Percentiles rank a stretch among this genome's conserved stretches.
Evolutionary conservation across 108 stramenopile species (phyloP).

Genomic region (Cyclostephanos invisitatus): DNA sequence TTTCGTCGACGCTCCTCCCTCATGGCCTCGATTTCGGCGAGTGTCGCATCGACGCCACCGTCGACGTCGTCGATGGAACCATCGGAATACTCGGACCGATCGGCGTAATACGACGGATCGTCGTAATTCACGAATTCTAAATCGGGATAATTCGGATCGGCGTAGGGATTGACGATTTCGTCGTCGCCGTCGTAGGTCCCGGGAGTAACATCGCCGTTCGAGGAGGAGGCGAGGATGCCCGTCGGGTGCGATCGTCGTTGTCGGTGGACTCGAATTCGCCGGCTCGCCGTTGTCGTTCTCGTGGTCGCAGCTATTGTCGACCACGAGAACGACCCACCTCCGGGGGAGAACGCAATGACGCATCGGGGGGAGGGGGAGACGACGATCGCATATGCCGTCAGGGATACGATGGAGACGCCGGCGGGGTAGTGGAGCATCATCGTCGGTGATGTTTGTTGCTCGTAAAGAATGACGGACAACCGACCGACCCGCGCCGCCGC

Average conservation of each 20-base stretch:
- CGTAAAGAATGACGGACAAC: too few relatives aligned
- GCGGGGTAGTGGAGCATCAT: neutral
- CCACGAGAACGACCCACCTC: neutral
- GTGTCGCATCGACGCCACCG: slow-evolving; percentile 31
- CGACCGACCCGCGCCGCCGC: too few relatives aligned
- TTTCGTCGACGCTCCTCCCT: slow-evolving; percentile 72
- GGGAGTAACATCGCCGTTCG: neutral
- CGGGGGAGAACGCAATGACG: neutral
- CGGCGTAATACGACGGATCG: slow-evolving; percentile 76
- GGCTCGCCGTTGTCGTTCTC: neutral
- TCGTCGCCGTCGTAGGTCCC: neutral
- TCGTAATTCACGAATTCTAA: slow-evolving; percentile 86
- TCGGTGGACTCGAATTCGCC: too few relatives aligned
- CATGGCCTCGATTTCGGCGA: slow-evolving; percentile 83
- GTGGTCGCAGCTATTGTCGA: neutral
- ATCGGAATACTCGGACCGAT: slow-evolving; percentile 64
- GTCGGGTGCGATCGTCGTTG: neutral
- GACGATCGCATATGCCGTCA: neutral
- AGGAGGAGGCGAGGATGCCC: neutral
- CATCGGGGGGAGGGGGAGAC: neutral
- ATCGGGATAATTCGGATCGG: slow-evolving; percentile 73
- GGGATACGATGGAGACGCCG: neutral
- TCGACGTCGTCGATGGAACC: neutral
- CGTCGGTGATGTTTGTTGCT: too few relatives aligned
- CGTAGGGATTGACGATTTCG: slow-evolving; percentile 37